A percentile compares a stretch with the other conserved stretches of the same genome.
Evolutionary conservation across 768 basidiomycete species (phyloP).

Genomic region (Tulasnella sp.): DNA sequence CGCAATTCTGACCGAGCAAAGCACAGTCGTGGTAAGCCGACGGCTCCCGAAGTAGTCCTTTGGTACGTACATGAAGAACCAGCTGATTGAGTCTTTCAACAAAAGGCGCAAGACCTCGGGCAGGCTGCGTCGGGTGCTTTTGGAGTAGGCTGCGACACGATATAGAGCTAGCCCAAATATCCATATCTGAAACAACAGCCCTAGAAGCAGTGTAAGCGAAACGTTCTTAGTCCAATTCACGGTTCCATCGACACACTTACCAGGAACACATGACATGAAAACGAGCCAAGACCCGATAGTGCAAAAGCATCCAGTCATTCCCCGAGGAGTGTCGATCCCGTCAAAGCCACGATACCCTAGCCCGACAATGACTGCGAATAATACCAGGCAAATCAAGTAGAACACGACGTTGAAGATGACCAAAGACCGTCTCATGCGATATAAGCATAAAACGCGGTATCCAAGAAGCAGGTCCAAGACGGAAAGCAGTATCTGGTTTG

Average conservation of each 20-base stretch:
- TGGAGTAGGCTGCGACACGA: background rate
- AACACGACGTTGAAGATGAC: background rate
- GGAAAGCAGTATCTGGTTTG: background rate
- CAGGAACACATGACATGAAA: background rate
- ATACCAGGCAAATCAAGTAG: background rate
- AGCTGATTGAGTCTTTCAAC: background rate
- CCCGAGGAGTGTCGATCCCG: background rate
- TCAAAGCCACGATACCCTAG: background rate
- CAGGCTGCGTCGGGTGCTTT: background rate
- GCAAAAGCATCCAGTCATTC: background rate
- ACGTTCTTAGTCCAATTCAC: background rate
- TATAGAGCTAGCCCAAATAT: background rate
- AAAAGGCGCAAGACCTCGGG: background rate
- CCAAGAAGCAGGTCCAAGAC: slow-evolving; percentile 10
- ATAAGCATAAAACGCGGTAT: slow-evolving; percentile 5
- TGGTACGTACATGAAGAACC: background rate
- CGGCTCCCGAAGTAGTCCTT: background rate
- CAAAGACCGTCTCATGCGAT: slow-evolving; percentile 7
- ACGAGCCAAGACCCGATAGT: background rate
- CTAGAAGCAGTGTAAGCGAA: background rate
- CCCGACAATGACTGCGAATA: background rate
- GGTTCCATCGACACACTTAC: background rate
- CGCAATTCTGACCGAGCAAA: background rate
- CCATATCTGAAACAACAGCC: slow-evolving; percentile 3
- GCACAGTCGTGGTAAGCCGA: background rate